A percentile compares a stretch with the other conserved stretches of the same genome.
Conservation (phyloP, 1,284 basidiomycete genomes). For the Rhodotorula sp. region DNA sequence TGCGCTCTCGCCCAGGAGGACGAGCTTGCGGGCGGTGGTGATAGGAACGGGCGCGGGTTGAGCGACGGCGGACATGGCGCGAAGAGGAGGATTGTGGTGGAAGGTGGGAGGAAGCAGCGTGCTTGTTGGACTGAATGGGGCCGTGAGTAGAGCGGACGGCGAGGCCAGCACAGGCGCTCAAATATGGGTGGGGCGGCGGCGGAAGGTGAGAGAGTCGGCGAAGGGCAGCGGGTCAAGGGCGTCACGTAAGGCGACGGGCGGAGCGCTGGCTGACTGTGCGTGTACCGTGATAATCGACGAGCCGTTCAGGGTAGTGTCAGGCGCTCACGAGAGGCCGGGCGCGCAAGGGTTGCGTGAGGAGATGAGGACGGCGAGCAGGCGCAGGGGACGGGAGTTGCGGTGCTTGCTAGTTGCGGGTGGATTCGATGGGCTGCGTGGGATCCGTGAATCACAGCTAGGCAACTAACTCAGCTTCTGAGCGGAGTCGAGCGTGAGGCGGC, state of each 20-base stretch:
- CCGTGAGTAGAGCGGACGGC: background rate
- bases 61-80: slow-evolving; percentile 13
- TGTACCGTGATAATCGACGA: background rate
- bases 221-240: background rate
- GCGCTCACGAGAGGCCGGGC: too few relatives aligned
- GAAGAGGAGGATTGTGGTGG: slow-evolving; percentile 45
- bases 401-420: background rate
- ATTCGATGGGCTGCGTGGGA: background rate
- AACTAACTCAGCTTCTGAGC: background rate
- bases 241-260: too few relatives aligned
- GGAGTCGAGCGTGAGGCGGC: background rate
- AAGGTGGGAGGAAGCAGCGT: slow-evolving; percentile 72
- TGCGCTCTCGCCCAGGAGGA: slow-evolving; percentile 75
- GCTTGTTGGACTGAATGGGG: too few relatives aligned
- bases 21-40: slow-evolving; percentile 40
- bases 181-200: slow-evolving; percentile 19
- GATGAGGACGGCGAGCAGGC: background rate
- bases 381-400: background rate
- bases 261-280: too few relatives aligned
- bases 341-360: background rate
- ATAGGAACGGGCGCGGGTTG: slow-evolving; percentile 27
- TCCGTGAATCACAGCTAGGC: background rate
- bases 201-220: background rate
- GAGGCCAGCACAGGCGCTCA: slow-evolving; percentile 1
- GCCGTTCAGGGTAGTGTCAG: background rate